Percentiles rank a stretch among this genome's conserved stretches.
These are phyloP conservation scores for Westerdykella aurantiaca DNA, from an alignment of 2,329 filamentous ascomycete genomes.

Conservation along the genomic window DNA sequence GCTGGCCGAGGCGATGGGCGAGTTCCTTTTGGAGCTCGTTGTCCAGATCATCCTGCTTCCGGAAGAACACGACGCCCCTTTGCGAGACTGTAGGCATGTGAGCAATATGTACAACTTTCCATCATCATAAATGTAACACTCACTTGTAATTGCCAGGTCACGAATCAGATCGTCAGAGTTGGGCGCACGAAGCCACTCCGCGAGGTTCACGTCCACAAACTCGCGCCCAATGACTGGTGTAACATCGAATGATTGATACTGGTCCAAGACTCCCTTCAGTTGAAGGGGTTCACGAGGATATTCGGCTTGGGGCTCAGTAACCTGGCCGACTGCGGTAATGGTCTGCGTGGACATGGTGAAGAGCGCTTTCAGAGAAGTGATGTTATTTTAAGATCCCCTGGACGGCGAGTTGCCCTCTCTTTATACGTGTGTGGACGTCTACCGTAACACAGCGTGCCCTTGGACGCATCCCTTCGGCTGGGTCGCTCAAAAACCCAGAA, in stretches of 20 bases:
- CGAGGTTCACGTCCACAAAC: constrained; percentile 52
- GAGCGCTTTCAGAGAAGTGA: background rate
- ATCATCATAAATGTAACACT: constrained; percentile 1
- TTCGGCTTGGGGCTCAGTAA: constrained; percentile 3
- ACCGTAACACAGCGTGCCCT: too few relatives aligned
- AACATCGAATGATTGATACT: constrained; percentile 52
- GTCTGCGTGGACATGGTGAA: constrained; percentile 15
- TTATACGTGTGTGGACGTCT: background rate
- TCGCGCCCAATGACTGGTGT: constrained; percentile 60
- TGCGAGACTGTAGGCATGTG: constrained; percentile 39
- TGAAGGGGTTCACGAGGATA: constrained; percentile 25
- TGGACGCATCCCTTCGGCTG: too few relatives aligned
- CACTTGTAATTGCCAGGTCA: constrained; percentile 52
- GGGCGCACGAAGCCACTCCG: constrained; percentile 57
- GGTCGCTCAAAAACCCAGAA: constrained; percentile 1
- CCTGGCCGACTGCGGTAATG: constrained; percentile 8
- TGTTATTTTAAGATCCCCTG: too few relatives aligned
- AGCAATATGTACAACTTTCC: background rate
- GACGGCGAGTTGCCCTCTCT: background rate
- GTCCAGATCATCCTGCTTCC: constrained; percentile 46
- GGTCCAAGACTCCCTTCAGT: constrained; percentile 47
- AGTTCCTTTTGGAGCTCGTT: constrained; percentile 52
- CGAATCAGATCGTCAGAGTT: constrained; percentile 60
- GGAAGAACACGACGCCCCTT: constrained; percentile 52
- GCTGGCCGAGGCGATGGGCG: constrained; percentile 51